phyloP scores from a whole-genome alignment of 2,329 filamentous ascomycete species.

The Lecanosticta acicola region DNA sequence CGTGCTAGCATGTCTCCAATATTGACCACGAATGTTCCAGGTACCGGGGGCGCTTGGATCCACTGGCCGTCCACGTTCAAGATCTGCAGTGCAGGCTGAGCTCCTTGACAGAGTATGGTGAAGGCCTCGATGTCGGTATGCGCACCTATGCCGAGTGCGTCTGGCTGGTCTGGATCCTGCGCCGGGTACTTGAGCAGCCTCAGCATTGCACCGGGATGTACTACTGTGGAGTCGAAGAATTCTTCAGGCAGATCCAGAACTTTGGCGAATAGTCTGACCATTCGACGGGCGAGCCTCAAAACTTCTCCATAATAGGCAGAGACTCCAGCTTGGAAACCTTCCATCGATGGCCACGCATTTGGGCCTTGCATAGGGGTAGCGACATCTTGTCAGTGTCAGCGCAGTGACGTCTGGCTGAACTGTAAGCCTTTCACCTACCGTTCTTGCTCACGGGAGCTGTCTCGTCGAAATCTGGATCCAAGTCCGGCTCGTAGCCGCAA shows the following conservation, averaged over 20 bases:
- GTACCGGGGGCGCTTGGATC: conserved; percentile 42
- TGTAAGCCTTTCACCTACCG: too few relatives aligned
- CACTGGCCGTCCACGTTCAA: conserved; percentile 35
- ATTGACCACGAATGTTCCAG: conserved; percentile 46
- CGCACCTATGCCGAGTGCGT: conserved; percentile 34
- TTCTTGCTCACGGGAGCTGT: neutral
- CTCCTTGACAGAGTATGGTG: conserved; percentile 21
- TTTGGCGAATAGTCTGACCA: conserved; percentile 37
- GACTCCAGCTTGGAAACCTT: conserved; percentile 33
- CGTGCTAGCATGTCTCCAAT: conserved; percentile 48
- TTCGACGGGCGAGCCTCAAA: conserved; percentile 34
- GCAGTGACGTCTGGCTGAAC: too few relatives aligned
- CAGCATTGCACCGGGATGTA: conserved; percentile 36
- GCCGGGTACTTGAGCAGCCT: conserved; percentile 38
- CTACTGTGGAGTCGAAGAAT: conserved; percentile 36
- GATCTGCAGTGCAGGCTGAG: conserved; percentile 22
- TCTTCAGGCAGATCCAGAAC: conserved; percentile 33
- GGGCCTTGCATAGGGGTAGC: conserved; percentile 17
- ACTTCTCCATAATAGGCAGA: conserved; percentile 35
- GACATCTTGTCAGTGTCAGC: conserved; percentile 4
- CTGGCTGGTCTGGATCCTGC: conserved; percentile 15
- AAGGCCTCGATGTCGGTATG: conserved; percentile 30
- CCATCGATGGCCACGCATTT: conserved; percentile 24
- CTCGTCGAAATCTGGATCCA: conserved; percentile 14
- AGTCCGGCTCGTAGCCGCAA: conserved; percentile 20